Base-by-base conservation (phyloP, 257 asterid genomes). In the Schizonepeta tenuifolia region DNA sequence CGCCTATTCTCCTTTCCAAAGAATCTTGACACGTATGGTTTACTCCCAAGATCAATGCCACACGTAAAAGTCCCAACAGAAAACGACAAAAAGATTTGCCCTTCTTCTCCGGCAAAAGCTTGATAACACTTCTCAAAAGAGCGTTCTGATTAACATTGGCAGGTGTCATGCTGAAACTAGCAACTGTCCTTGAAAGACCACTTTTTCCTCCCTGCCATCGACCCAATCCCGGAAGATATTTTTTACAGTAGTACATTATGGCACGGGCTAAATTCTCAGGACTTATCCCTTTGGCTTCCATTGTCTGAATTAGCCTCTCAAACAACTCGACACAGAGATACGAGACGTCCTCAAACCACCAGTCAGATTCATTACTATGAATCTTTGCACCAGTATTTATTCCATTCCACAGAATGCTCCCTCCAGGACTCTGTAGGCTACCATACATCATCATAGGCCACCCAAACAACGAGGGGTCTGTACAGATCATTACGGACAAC, bases 381-480 rank as follows among this genome's bases (percentile, higher is more conserved):
- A 95, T 87, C 78, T 67, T 95, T 53, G 99, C 99, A 44, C 99
- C 98, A 0, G 98, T 95, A 72, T 88, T 80, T 78, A 95, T 95
- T 49, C 99, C 99, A 35, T 95, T 95, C 99, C 99, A 95, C 17
- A 95, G 78, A 44, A 95, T 91, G 86, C 98, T 95, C 67, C 99
- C 99, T 24, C 96, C 96, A 8, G 99, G 99, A 86, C 98, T 95
- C 64, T 95, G 99, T 62, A 87, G 79, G 76, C 95, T 86, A 35
- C 98, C 99, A 49, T 95, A 91, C 98, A 95, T 88, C 92, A 76
- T 78, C 99, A 95, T 89, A 18, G 99, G 99, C 99, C 99, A 95
- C 22, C 99, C 99, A 63, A 95, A 95, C 59, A 91, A 82, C 72
- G 90, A 83, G 46, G 95, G 96, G 67, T 94, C 99, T 6, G 99